A percentile compares a stretch with the other conserved stretches of the same genome.
Evolutionary conservation across 2,329 filamentous ascomycete species (phyloP).

Genomic region (Talaromyces sp.): DNA sequence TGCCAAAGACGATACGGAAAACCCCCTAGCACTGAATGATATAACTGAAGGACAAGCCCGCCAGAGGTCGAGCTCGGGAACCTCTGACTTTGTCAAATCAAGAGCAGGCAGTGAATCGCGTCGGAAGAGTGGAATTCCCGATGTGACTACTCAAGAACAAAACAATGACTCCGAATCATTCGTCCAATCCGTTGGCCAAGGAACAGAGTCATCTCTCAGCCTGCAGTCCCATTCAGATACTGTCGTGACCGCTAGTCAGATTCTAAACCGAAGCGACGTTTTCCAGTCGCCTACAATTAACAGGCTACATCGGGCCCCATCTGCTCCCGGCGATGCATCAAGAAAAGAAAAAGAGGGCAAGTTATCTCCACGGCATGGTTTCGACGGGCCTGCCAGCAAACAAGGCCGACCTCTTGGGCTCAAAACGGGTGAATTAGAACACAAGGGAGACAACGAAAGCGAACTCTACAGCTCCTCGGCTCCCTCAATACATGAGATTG

Average conservation of each 20-base stretch:
- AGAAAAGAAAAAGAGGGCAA: constrained; percentile 17
- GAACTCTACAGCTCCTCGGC: constrained; percentile 32
- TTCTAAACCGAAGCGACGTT: constrained; percentile 78
- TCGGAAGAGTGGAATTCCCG: constrained; percentile 59
- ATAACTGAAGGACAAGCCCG: constrained; percentile 2
- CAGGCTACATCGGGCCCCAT: constrained; percentile 24
- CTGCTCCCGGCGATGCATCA: constrained; percentile 30
- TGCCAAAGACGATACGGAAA: constrained; percentile 30
- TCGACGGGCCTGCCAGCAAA: constrained; percentile 8
- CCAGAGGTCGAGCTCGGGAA: constrained; percentile 3
- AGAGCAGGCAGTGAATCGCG: constrained; percentile 28
- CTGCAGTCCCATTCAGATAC: constrained; percentile 67
- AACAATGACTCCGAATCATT: constrained; percentile 68
- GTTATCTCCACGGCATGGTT: not conserved
- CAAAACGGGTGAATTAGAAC: constrained; percentile 17
- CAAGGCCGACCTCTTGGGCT: constrained; percentile 14
- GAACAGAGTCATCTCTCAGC: constrained; percentile 65
- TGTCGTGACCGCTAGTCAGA: constrained; percentile 82
- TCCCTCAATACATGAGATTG: constrained; percentile 53
- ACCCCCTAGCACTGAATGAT: constrained; percentile 12
- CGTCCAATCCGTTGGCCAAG: constrained; percentile 66
- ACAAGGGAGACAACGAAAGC: constrained; percentile 16
- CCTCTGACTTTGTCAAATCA: not conserved
- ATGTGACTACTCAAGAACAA: constrained; percentile 49
- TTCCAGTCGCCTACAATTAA: constrained; percentile 72